Percentiles rank a stretch among this genome's conserved stretches.
Evolutionary conservation across 306 rosid species (phyloP).

Genomic region (Parietaria judaica): DNA sequence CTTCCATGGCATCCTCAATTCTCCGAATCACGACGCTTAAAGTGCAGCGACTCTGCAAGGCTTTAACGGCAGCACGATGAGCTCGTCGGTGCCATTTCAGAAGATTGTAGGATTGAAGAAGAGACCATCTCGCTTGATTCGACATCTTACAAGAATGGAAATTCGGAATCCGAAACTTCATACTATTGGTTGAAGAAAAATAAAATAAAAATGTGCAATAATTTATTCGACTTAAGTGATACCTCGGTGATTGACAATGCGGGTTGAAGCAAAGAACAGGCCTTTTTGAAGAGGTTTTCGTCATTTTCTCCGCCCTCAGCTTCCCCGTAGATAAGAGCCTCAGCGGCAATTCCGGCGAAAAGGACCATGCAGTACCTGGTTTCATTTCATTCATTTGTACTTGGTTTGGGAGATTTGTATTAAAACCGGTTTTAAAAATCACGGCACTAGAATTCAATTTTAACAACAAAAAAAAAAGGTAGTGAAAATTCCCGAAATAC

Average conservation of each 20-base stretch:
- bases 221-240: slow-evolving; percentile 4
- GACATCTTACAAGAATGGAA: slow-evolving; percentile 57
- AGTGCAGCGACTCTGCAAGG: slow-evolving; percentile 67
- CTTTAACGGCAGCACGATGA: slow-evolving; percentile 84
- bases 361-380: slow-evolving; percentile 95
- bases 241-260: slow-evolving; percentile 81
- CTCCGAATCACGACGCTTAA: slow-evolving; percentile 68
- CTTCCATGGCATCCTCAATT: slow-evolving; percentile 65
- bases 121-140: slow-evolving; percentile 97
- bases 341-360: slow-evolving; percentile 95
- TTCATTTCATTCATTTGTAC: background rate
- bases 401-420: no score
- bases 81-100: slow-evolving; percentile 83
- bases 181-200: slow-evolving; percentile 1
- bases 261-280: slow-evolving; percentile 75
- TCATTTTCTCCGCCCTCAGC: slow-evolving; percentile 99
- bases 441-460: background rate
- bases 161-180: slow-evolving; percentile 2
- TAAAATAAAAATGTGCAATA: slow-evolving; percentile 8
- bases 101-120: slow-evolving; percentile 86
- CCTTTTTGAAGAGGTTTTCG: slow-evolving; percentile 73
- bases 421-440: background rate
- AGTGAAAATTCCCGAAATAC: background rate
- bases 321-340: slow-evolving; percentile 90
- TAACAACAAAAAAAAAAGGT: background rate